phyloP scores from a whole-genome alignment of 257 asterid species.

The Solanum dulcamara region DNA sequence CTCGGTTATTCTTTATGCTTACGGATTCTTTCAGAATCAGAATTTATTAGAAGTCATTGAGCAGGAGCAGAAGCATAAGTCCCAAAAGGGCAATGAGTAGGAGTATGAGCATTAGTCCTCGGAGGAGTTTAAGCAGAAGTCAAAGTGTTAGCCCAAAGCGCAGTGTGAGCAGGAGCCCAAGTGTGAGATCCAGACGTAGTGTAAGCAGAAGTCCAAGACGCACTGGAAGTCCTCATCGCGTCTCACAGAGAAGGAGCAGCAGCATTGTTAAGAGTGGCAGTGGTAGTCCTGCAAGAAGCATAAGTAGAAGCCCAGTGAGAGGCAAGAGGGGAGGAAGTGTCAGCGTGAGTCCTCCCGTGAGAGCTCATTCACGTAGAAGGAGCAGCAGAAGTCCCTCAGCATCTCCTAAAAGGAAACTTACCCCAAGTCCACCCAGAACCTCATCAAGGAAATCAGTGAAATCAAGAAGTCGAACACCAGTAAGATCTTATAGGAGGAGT shows the following conservation, averaged over 20 bases:
- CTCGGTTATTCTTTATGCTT: conserved; percentile 17
- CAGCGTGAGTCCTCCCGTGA: conserved; percentile 46
- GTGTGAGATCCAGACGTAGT: conserved; percentile 38
- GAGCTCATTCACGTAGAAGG: conserved; percentile 22
- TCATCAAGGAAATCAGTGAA: conserved; percentile 40
- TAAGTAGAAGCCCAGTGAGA: conserved; percentile 30
- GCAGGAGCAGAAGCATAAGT: conserved; percentile 79
- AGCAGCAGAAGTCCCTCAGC: conserved; percentile 27
- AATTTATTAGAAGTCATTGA: conserved; percentile 19
- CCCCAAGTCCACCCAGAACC: conserved; percentile 42
- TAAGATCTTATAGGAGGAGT: conserved; percentile 56
- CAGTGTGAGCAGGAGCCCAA: conserved; percentile 45
- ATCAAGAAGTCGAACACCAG: conserved; percentile 34
- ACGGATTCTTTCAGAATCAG: conserved; percentile 4
- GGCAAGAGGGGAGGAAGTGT: conserved; percentile 38
- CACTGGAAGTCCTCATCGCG: not conserved
- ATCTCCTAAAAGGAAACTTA: conserved; percentile 33
- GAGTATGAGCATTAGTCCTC: conserved; percentile 97
- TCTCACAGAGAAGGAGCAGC: conserved; percentile 1
- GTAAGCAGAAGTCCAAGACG: conserved; percentile 6
- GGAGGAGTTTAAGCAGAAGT: conserved; percentile 42
- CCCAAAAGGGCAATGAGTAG: conserved; percentile 49
- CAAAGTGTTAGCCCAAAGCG: conserved; percentile 29
- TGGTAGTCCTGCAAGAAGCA: conserved; percentile 29
- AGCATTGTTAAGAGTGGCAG: conserved; percentile 9